These are phyloP conservation scores for Exophiala spinifera DNA, from an alignment of 2,329 filamentous ascomycete genomes.

Conservation along the genomic window DNA sequence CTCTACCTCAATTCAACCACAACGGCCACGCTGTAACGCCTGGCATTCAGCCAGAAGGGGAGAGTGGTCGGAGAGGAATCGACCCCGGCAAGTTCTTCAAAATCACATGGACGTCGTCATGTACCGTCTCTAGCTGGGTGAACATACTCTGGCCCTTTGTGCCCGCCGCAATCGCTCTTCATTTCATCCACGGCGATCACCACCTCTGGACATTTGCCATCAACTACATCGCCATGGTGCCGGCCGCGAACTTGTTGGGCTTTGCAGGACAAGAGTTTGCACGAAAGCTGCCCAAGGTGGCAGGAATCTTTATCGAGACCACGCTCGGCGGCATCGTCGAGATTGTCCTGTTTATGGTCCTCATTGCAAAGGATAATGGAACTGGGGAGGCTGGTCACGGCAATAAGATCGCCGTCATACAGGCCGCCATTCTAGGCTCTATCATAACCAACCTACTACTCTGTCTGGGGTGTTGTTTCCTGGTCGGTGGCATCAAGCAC, in stretches of 20 bases:
- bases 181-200: conserved; percentile 54
- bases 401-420: conserved; percentile 64
- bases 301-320: conserved; percentile 50
- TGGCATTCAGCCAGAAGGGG: conserved; percentile 52
- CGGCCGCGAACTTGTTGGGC: conserved; percentile 70
- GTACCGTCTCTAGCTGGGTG: conserved; percentile 60
- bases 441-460: conserved; percentile 78
- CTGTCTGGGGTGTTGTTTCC: conserved; percentile 76
- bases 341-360: conserved; percentile 76
- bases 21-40: conserved; percentile 34
- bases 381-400: conserved; percentile 30
- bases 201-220: conserved; percentile 66
- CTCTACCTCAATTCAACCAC: conserved; percentile 25
- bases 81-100: conserved; percentile 62
- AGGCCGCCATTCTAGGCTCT: conserved; percentile 78
- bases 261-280: conserved; percentile 71
- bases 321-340: conserved; percentile 72
- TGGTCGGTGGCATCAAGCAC: conserved; percentile 67
- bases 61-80: conserved; percentile 66
- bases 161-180: conserved; percentile 65
- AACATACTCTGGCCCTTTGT: conserved; percentile 75
- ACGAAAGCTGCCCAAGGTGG: conserved; percentile 71
- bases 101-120: conserved; percentile 64
- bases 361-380: conserved; percentile 54
- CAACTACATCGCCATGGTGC: conserved; percentile 74